phyloP scores from a whole-genome alignment of 768 basidiomycete genomes.

The Leccinum rimulosum region DNA sequence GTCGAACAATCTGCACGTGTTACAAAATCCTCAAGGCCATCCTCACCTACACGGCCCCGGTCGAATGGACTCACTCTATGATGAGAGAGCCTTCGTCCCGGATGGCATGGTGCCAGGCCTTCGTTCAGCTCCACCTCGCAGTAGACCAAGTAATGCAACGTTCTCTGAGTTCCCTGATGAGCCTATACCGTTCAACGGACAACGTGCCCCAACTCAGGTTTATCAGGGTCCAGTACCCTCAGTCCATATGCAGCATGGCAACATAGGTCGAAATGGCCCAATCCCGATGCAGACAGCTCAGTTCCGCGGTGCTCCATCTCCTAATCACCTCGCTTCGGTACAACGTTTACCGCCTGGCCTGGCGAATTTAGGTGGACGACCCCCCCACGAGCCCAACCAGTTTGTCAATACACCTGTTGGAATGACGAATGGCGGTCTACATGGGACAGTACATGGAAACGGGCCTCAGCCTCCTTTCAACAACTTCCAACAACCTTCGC shows the following conservation, averaged over 20 bases:
- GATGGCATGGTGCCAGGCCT: constrained; percentile 87
- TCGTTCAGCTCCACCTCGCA: constrained; percentile 61
- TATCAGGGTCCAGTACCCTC: constrained; percentile 50
- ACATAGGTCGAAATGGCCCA: constrained; percentile 47
- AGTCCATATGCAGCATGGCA: constrained; percentile 52
- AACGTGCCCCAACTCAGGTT: constrained; percentile 56
- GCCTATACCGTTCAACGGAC: constrained; percentile 56
- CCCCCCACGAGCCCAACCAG: constrained; percentile 75
- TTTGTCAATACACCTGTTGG: constrained; percentile 45
- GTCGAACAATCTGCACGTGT: constrained; percentile 33
- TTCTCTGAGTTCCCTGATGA: constrained; percentile 68
- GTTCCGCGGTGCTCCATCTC: constrained; percentile 71
- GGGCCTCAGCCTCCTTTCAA: constrained; percentile 51
- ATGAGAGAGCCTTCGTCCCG: constrained; percentile 77
- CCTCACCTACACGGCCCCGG: constrained; percentile 37
- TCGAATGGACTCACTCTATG: constrained; percentile 68
- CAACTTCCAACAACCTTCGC: constrained; percentile 45
- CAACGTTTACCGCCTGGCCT: constrained; percentile 77
- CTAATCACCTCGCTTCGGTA: constrained; percentile 46
- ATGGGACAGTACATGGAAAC: constrained; percentile 46
- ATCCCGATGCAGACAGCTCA: constrained; percentile 58
- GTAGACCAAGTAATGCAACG: constrained; percentile 51
- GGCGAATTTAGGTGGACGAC: constrained; percentile 78
- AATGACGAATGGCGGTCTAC: constrained; percentile 45
- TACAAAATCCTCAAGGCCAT: constrained; percentile 44